Evolutionary conservation across 306 rosid genomes (phyloP).

Genomic region (Vicia sativa): DNA sequence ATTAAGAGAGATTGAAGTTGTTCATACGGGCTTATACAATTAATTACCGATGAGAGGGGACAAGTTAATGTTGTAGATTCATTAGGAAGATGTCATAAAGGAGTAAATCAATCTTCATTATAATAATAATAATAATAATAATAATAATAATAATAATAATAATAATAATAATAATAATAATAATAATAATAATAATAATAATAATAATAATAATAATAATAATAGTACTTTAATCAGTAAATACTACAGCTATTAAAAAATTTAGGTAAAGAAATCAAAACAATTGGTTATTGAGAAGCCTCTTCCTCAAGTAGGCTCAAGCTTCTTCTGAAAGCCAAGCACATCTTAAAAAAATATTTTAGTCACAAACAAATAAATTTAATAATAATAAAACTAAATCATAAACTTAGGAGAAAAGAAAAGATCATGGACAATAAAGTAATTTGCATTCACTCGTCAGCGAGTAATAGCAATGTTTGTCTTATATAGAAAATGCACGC

Average conservation of each 20-base stretch:
- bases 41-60: too few species aligned
- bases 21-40: too few species aligned
- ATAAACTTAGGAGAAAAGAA: not conserved
- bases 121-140: not conserved
- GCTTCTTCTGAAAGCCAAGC: not conserved
- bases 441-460: conserved; percentile 7
- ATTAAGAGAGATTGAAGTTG: too few species aligned
- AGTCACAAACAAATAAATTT: not conserved
- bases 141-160: not conserved
- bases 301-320: not conserved
- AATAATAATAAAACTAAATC: too few species aligned
- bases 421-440: not conserved
- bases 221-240: not conserved
- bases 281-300: not conserved
- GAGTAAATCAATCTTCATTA: not conserved
- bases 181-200: not conserved
- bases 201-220: not conserved
- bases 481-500: not conserved
- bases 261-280: not conserved
- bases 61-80: not conserved
- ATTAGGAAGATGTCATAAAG: not conserved
- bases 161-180: not conserved
- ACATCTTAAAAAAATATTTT: not conserved
- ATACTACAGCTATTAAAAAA: not conserved
- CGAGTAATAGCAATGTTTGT: not conserved